Conservation (phyloP, 768 basidiomycete species). For the Boletales sp. region DNA sequence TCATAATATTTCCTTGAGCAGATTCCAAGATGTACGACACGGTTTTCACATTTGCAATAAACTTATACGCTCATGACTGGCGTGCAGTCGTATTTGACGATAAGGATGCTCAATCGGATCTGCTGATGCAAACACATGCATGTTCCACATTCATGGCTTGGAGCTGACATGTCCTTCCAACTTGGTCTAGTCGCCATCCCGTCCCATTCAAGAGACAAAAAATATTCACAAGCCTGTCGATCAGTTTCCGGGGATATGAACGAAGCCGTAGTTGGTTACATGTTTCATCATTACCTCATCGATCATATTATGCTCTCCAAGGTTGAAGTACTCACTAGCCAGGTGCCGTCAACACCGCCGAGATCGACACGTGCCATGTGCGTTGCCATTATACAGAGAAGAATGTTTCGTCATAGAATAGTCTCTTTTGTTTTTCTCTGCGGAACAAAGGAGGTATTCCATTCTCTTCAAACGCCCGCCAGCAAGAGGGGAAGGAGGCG, state of each 20-base stretch:
- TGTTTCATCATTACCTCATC: constrained; percentile 32
- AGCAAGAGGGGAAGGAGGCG: constrained; percentile 6
- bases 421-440: not conserved
- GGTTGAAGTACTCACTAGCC: constrained; percentile 12
- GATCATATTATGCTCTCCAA: constrained; percentile 20
- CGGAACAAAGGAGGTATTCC: not conserved
- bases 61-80: constrained; percentile 2
- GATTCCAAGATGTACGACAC: not conserved
- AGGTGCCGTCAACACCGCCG: constrained; percentile 15
- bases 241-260: constrained; percentile 19
- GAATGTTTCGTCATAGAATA: not conserved
- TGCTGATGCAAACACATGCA: constrained; percentile 15
- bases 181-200: constrained; percentile 3
- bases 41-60: constrained; percentile 14
- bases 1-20: not conserved
- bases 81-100: constrained; percentile 24
- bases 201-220: constrained; percentile 2
- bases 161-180: not conserved
- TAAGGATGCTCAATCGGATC: constrained; percentile 16
- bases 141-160: constrained; percentile 11
- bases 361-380: constrained; percentile 23
- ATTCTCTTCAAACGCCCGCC: not conserved
- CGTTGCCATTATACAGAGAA: not conserved
- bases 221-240: constrained; percentile 11
- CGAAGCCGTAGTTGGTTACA: constrained; percentile 10